Evolutionary conservation across 2,329 filamentous ascomycete species (phyloP).

Genomic region (Calonectria fujianensis): DNA sequence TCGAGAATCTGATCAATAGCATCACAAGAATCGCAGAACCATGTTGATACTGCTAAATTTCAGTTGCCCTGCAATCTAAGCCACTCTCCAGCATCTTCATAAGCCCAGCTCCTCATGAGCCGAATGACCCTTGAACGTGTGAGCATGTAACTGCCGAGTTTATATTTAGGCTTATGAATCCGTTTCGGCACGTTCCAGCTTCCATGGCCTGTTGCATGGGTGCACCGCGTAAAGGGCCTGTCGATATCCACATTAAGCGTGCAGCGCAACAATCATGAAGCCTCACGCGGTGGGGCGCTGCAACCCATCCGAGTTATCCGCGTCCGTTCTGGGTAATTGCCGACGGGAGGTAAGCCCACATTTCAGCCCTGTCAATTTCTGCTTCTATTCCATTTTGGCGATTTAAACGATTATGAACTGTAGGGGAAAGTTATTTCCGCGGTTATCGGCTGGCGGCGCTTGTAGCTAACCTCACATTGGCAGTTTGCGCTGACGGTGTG

Average conservation of each 20-base stretch:
- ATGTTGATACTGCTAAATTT: background rate
- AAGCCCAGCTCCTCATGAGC: background rate
- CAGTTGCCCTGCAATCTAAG: background rate
- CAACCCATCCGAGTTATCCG: background rate
- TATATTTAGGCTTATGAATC: background rate
- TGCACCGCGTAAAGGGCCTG: no score
- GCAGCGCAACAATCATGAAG: background rate
- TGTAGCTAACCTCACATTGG: no score
- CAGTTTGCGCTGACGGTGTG: background rate
- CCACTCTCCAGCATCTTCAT: background rate
- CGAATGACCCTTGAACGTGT: background rate
- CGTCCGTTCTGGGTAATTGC: background rate
- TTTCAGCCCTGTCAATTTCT: slow-evolving; percentile 1
- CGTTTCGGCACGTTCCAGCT: background rate
- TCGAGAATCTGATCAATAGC: background rate
- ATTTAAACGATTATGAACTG: background rate
- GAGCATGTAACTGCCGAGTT: background rate
- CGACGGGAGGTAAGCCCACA: background rate
- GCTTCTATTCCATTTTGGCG: background rate
- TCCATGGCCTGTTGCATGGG: background rate
- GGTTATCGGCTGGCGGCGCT: no score
- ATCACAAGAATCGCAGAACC: background rate
- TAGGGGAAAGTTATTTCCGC: no score
- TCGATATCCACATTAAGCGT: background rate
- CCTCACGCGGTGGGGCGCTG: background rate